phyloP scores from a whole-genome alignment of 106 monocot genomes.

The Agapanthus africanus region DNA sequence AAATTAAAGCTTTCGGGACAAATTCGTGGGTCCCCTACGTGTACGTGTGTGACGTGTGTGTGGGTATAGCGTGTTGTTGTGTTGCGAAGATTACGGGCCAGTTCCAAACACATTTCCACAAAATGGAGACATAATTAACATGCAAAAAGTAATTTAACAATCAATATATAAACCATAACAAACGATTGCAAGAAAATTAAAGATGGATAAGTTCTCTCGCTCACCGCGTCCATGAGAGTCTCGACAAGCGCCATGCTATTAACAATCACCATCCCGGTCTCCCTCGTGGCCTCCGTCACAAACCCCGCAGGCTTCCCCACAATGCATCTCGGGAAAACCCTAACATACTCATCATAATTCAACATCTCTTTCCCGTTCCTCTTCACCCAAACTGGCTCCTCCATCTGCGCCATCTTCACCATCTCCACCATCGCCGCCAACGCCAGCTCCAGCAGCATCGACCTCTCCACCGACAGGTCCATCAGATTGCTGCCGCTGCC shows the following conservation, averaged over 20 bases:
- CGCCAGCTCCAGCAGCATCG: conserved; percentile 51
- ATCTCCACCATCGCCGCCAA: conserved; percentile 59
- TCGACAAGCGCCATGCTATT: conserved; percentile 48
- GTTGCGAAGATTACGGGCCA: too few species aligned
- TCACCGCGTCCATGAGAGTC: conserved; percentile 62
- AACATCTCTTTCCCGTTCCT: conserved; percentile 22
- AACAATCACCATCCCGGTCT: conserved; percentile 51
- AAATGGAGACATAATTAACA: too few species aligned
- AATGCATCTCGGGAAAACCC: conserved; percentile 26
- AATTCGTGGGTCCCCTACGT: too few species aligned
- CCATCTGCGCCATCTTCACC: conserved; percentile 51
- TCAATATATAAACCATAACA: too few species aligned
- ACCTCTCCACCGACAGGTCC: conserved; percentile 18
- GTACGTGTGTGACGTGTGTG: too few species aligned
- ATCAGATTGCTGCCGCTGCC: too few species aligned
- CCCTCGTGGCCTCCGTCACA: conserved; percentile 48
- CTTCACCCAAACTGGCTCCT: conserved; percentile 48
- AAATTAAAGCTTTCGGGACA: too few species aligned
- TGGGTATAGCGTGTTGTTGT: too few species aligned
- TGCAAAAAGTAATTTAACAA: too few species aligned
- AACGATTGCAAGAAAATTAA: too few species aligned
- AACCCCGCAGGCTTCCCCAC: conserved; percentile 31
- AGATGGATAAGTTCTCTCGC: too few species aligned
- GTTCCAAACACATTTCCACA: too few species aligned
- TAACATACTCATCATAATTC: conserved; percentile 41